Evolutionary conservation across 306 rosid genomes (phyloP), one percentile per base, ranked within the genome.

Genomic region (Argentina anserina): DNA sequence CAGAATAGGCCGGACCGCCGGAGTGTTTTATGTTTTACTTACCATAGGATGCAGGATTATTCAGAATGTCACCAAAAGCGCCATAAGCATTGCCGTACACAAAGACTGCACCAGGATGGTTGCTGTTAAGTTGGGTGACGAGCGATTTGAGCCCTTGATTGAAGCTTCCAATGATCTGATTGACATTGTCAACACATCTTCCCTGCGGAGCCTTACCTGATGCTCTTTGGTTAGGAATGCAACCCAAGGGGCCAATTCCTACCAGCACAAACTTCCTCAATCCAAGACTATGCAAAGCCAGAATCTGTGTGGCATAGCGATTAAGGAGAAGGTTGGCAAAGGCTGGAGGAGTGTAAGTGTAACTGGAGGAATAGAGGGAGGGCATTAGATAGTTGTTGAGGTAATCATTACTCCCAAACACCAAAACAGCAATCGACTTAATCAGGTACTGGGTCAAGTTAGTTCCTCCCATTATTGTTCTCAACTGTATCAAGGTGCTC

Each of bases 231-330:
- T 70, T 84, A 1, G 98, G 98, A 21, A 85, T 90, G 85, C 98
- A 93, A 10, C 98, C 98, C 23, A 90, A 63, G 18, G 98, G 96
- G 33, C 90, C 96, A 12, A 89, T 46, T 65, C 97, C 97, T 15
- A 82, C 84, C 14, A 90, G 0, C 71, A 87, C 60, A 46, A 93
- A 78, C 90, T 89, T 93, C 64, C 83, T 85, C 31, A 93, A 47
- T 47, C 98, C 98, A 2, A 85, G 14, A 39, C 81, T 69, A 10
- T 79, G 71, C 14, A 93, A 76, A 7, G 90, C 81, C 75, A 80
- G 56, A 66, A 92, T 79, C 56, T 87, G 93, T 1, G 78, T 78
- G 33, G 78, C 67, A n/a, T 77, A 82, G 74, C 26, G 78, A 41
- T 86, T 89, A 37, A 90, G 83, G 34, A 93, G 91, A 82, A 89